Evolutionary conservation across 371 early-diverging fungal species (phyloP), one percentile per base, ranked within the genome.

Genomic region (Phascolomyces articulosus): DNA sequence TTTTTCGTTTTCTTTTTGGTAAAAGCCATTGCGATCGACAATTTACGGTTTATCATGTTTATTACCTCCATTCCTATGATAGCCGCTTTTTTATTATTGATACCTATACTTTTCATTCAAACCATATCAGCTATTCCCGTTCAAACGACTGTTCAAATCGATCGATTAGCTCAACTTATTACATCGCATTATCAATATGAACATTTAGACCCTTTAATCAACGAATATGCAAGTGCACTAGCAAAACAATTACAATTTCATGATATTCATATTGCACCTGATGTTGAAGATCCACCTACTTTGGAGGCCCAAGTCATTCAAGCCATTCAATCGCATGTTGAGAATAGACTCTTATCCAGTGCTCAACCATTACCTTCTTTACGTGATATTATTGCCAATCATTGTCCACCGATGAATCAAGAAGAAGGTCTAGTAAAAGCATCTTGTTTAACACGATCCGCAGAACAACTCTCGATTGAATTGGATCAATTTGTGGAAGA

Each of bases 181-280:
- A 51, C 51, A 10, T 24, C 51, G 3, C 51, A 51, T n/a, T 51
- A 51, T 51, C 51, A 51, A 24, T 51, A 51, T n/a, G 51, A 51
- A 20, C 51, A 51, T 24, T 24, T 51, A 4, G 51, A 51, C 26
- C 51, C 51, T 1, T 24, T 51, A 13, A 51, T 24, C 15, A 24
- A 20, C 24, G 24, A 51, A 7, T 51, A 51, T 51, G 21, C 51
- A 24, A 51, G 15, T 4, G 51, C 21, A 51, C 23, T 51, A 7
- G 51, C 51, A 10, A 51, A 51, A 24, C 51, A 51, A 51, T 24
- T 51, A 20, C 10, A 24, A 51, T 51, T 51, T n/a, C 20, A 51
- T 3, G 51, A 51, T 24, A 51, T 51, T 18, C 51, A 51, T 11
- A 51, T 51, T 51, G 51, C 51, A 11, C 51, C 51, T 13, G 51